phyloP scores from a whole-genome alignment of 192 early-diverging fungal species.

The Spinellus fusiger region DNA sequence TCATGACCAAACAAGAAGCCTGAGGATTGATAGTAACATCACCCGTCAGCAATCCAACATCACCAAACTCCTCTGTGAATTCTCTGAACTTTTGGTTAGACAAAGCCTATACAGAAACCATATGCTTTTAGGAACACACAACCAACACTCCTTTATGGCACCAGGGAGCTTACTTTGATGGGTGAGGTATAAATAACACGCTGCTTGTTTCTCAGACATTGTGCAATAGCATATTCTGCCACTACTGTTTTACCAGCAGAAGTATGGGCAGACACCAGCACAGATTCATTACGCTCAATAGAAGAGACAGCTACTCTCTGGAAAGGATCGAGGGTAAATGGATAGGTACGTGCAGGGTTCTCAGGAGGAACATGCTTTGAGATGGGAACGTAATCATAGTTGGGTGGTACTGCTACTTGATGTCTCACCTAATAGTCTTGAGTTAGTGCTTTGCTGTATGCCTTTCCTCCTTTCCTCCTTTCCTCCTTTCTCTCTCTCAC shows the following conservation, averaged over 20 bases:
- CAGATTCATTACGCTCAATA: slow-evolving; percentile 88
- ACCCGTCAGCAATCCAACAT: slow-evolving; percentile 98
- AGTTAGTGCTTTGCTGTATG: not conserved
- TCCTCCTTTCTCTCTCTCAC: not conserved
- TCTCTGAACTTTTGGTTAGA: slow-evolving; percentile 99
- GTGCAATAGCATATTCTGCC: slow-evolving; percentile 98
- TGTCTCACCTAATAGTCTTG: slow-evolving; percentile 67
- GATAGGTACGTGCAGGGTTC: slow-evolving; percentile 81
- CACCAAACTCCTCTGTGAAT: slow-evolving; percentile 90
- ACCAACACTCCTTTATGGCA: not conserved
- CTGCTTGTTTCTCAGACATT: slow-evolving; percentile 80
- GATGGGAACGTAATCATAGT: slow-evolving; percentile 81
- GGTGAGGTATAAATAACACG: slow-evolving; percentile 95
- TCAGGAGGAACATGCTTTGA: slow-evolving; percentile 76
- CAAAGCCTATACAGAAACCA: slow-evolving; percentile 55
- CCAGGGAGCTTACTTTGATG: slow-evolving; percentile 85
- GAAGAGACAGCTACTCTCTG: slow-evolving; percentile 82
- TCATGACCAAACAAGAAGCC: slow-evolving; percentile 95
- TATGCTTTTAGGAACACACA: not conserved
- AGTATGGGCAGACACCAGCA: slow-evolving; percentile 94
- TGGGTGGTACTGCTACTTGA: slow-evolving; percentile 88
- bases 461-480: too few relatives aligned
- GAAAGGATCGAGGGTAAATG: slow-evolving; percentile 93
- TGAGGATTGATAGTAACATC: slow-evolving; percentile 95
- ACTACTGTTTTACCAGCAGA: slow-evolving; percentile 98